Evolutionary conservation across 1,139 yeast genomes (phyloP).

Genomic region (Candida glucosophila): DNA sequence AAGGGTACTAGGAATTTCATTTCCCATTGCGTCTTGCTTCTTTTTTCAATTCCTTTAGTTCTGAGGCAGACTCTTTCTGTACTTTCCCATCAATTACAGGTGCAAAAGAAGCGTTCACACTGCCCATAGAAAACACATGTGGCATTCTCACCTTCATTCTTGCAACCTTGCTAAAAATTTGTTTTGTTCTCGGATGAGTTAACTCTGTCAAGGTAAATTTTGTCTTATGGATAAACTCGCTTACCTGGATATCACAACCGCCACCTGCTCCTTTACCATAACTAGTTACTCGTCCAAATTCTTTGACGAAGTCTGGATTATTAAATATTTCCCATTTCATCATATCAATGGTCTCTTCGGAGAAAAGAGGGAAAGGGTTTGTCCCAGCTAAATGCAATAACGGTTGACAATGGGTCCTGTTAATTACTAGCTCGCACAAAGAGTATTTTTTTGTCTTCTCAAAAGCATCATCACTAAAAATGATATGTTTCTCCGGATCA

Average conservation of each 20-base stretch:
- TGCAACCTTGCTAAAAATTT: conserved; percentile 14
- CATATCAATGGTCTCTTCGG: conserved; percentile 22
- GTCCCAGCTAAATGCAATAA: conserved; percentile 20
- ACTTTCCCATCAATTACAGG: too few relatives aligned
- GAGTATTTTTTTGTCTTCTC: conserved; percentile 7
- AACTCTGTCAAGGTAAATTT: conserved; percentile 18
- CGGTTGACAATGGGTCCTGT: conserved; percentile 10
- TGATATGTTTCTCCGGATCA: conserved; percentile 17
- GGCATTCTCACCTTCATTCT: conserved; percentile 15
- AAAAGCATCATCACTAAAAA: conserved; percentile 17
- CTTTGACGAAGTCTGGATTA: conserved; percentile 16
- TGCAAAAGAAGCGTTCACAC: conserved; percentile 23
- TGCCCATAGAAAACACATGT: conserved; percentile 20
- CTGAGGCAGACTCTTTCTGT: too few relatives aligned
- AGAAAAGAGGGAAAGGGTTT: conserved; percentile 21
- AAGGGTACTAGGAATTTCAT: conserved; percentile 4
- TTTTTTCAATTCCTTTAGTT: too few relatives aligned
- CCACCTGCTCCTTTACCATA: conserved; percentile 14
- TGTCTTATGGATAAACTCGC: conserved; percentile 17
- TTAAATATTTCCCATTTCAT: conserved; percentile 21
- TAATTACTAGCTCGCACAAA: conserved; percentile 15
- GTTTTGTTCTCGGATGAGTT: conserved; percentile 11
- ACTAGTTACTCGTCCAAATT: conserved; percentile 19
- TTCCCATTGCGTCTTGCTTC: too few relatives aligned
- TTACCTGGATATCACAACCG: conserved; percentile 18